Conservation (phyloP, 2,329 filamentous ascomycete species). For the Colletotrichum sp. region DNA sequence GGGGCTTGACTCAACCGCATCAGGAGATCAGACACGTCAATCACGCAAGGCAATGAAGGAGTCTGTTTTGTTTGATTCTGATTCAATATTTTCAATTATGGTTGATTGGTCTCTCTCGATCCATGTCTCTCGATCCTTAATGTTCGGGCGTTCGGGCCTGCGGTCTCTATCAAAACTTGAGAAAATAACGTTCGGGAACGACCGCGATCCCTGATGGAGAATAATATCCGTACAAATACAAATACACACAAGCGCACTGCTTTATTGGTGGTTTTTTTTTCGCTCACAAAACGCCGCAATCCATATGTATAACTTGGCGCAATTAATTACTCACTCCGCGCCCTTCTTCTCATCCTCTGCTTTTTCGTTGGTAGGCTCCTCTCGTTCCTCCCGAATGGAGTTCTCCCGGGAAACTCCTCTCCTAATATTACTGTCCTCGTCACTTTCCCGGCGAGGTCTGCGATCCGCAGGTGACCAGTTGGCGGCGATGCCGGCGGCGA, state of each 20-base stretch:
- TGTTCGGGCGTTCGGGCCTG: not conserved
- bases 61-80: not conserved
- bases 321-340: slow-evolving; percentile 12
- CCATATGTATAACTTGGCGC: not conserved
- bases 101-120: not conserved
- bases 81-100: not conserved
- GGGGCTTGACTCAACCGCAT: not conserved
- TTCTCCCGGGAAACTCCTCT: slow-evolving; percentile 16
- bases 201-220: not conserved
- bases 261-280: not conserved
- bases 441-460: slow-evolving; percentile 35
- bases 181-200: not conserved
- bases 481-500: slow-evolving; percentile 76
- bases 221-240: not conserved
- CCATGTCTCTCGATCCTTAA: not conserved
- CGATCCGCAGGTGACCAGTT: slow-evolving; percentile 77
- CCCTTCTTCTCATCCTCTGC: slow-evolving; percentile 11
- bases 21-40: not conserved
- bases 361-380: not conserved
- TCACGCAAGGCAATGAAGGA: not conserved
- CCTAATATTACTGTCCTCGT: slow-evolving; percentile 31
- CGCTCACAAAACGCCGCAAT: slow-evolving; percentile 2
- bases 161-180: not conserved
- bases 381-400: slow-evolving; percentile 13
- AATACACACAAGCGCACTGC: not conserved